These are phyloP conservation scores for Saturnispora silvae DNA, from an alignment of 805 yeast species.

Conservation along the genomic window DNA sequence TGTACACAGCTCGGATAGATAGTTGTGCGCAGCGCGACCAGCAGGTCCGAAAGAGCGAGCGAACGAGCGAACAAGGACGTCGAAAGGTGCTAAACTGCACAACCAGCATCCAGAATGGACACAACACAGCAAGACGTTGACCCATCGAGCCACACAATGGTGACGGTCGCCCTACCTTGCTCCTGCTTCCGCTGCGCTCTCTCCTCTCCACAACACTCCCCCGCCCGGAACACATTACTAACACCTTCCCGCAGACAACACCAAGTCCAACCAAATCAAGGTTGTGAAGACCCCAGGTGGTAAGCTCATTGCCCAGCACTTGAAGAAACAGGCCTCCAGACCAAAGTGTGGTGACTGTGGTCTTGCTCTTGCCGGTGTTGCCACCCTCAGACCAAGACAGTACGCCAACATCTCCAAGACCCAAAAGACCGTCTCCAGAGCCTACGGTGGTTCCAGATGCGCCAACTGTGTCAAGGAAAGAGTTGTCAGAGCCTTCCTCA, in stretches of 20 bases:
- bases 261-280: constrained; percentile 99
- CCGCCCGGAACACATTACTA: constrained; percentile 12
- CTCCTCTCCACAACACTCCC: too few relatives aligned
- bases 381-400: constrained; percentile 96
- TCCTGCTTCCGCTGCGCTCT: too few relatives aligned
- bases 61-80: too few relatives aligned
- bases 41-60: too few relatives aligned
- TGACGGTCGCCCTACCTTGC: too few relatives aligned
- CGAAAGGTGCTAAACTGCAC: too few relatives aligned
- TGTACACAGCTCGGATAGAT: constrained; percentile 31
- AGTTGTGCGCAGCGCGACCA: background rate
- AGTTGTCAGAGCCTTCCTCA: constrained; percentile 98
- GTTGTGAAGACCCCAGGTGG: constrained; percentile 99
- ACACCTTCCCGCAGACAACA: constrained; percentile 63
- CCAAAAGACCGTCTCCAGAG: constrained; percentile 97
- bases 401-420: constrained; percentile 92
- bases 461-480: constrained; percentile 99
- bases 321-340: constrained; percentile 82
- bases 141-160: too few relatives aligned
- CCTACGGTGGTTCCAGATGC: constrained; percentile 99
- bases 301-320: constrained; percentile 94
- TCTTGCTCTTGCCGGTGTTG: constrained; percentile 53
- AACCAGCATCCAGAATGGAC: too few relatives aligned
- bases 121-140: too few relatives aligned
- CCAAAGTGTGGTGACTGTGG: constrained; percentile 89